Evolutionary conservation across 2,329 filamentous ascomycete species (phyloP).

Genomic region (Penicillium sp.): DNA sequence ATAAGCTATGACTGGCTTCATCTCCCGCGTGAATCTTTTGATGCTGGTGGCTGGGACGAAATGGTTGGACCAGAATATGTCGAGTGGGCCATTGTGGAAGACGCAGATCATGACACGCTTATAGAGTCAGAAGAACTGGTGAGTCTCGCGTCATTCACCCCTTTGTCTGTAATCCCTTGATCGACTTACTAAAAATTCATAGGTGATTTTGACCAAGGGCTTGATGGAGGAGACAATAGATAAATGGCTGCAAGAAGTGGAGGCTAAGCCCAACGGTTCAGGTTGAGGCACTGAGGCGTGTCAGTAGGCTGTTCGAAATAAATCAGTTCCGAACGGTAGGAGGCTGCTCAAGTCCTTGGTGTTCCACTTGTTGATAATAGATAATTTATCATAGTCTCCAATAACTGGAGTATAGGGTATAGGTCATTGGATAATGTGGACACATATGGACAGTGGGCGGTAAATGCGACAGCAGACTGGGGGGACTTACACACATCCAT

Average conservation of each 20-base stretch:
- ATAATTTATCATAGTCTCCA: too few relatives aligned
- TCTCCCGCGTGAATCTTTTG: slow-evolving; percentile 5
- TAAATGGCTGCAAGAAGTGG: slow-evolving; percentile 4
- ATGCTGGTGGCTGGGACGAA: slow-evolving; percentile 10
- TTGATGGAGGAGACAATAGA: slow-evolving; percentile 4
- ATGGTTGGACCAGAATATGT: slow-evolving; percentile 10
- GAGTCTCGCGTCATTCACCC: not conserved
- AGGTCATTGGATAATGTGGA: too few relatives aligned
- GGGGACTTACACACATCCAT: too few relatives aligned
- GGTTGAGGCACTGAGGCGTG: not conserved
- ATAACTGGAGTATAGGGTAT: too few relatives aligned
- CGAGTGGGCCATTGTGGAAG: slow-evolving; percentile 5
- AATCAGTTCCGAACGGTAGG: too few relatives aligned
- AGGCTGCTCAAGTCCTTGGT: too few relatives aligned
- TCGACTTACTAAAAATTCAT: not conserved
- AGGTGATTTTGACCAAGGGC: slow-evolving; percentile 3
- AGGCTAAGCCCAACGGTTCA: not conserved
- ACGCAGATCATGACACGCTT: slow-evolving; percentile 7
- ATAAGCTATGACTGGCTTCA: slow-evolving; percentile 3
- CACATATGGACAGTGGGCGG: too few relatives aligned
- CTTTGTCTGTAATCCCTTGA: not conserved
- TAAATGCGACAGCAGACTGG: too few relatives aligned
- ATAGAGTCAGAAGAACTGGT: slow-evolving; percentile 7
- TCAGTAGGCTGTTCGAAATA: not conserved
- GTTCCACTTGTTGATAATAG: too few relatives aligned